Conservation (phyloP, 2,329 filamentous ascomycete species). For the Dendrostoma leiphaemia region DNA sequence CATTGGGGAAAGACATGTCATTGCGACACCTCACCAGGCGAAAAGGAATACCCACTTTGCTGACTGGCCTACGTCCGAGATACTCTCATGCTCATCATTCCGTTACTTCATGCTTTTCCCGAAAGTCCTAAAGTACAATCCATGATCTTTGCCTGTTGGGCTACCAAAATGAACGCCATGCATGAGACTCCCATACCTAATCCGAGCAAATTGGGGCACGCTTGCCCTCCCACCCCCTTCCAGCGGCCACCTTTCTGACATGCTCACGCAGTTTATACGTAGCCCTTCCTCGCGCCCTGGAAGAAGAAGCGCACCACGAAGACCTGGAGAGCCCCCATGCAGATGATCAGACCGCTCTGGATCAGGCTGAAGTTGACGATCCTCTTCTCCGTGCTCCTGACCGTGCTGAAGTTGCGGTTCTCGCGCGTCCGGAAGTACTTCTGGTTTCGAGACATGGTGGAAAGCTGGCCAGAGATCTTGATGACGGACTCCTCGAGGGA, state of each 20-base stretch:
- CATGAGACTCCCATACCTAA: slow-evolving; percentile 19
- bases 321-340: slow-evolving; percentile 94
- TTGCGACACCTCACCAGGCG: not conserved
- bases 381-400: slow-evolving; percentile 88
- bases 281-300: slow-evolving; percentile 73
- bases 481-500: slow-evolving; percentile 90
- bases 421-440: slow-evolving; percentile 99
- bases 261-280: slow-evolving; percentile 49
- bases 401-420: slow-evolving; percentile 98
- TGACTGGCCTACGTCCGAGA: not conserved
- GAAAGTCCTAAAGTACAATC: not conserved
- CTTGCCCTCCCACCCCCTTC: not conserved
- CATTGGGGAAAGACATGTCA: too few species aligned
- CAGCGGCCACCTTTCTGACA: not conserved
- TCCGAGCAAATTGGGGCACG: not conserved
- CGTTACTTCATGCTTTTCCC: slow-evolving; percentile 5
- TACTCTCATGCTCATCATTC: slow-evolving; percentile 18
- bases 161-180: slow-evolving; percentile 21
- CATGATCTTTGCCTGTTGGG: not conserved
- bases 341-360: slow-evolving; percentile 86
- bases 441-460: slow-evolving; percentile 92
- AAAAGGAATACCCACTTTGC: not conserved
- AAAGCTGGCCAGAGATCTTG: slow-evolving; percentile 89
- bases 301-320: slow-evolving; percentile 99
- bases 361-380: slow-evolving; percentile 98